Conservation (phyloP, 495 filamentous ascomycete genomes). For the Glarea lozoyensis region DNA sequence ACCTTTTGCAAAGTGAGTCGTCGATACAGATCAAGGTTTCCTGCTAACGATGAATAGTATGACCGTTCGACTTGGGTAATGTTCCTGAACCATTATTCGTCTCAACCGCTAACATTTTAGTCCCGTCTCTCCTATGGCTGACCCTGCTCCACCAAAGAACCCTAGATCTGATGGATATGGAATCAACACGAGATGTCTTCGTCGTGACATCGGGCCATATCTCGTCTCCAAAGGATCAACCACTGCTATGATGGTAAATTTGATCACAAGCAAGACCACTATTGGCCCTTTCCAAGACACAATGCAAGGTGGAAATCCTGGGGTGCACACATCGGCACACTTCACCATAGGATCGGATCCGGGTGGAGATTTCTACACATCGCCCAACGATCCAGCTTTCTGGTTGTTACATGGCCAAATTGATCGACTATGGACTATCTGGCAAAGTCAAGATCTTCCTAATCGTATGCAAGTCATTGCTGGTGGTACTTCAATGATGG, state of each 20-base stretch:
- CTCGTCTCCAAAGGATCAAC: constrained; percentile 8
- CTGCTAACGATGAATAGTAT: constrained; percentile 23
- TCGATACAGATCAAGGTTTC: too few relatives aligned
- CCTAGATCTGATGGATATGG: constrained; percentile 31
- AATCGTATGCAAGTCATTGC: constrained; percentile 27
- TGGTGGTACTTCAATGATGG: constrained; percentile 31
- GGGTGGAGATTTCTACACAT: constrained; percentile 44
- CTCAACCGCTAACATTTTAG: constrained; percentile 1
- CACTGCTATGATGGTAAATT: constrained; percentile 12
- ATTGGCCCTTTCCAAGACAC: constrained; percentile 22
- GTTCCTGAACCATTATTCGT: background rate
- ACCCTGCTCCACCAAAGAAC: constrained; percentile 29
- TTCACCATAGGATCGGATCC: constrained; percentile 13
- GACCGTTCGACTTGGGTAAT: constrained; percentile 43
- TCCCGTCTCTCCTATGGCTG: constrained; percentile 20
- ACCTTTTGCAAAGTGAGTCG: constrained; percentile 35
- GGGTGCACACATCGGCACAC: constrained; percentile 26
- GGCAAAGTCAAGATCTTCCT: constrained; percentile 40
- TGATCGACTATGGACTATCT: constrained; percentile 13
- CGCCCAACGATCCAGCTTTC: constrained; percentile 57
- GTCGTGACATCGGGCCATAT: constrained; percentile 51
- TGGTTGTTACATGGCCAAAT: constrained; percentile 31
- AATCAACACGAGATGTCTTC: constrained; percentile 60
- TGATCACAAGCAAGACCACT: constrained; percentile 11
- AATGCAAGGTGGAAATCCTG: constrained; percentile 45